A percentile compares a stretch with the other conserved stretches of the same genome.
phyloP scores from a whole-genome alignment of 176 grass and related monocot genomes.

The Secale cereale region DNA sequence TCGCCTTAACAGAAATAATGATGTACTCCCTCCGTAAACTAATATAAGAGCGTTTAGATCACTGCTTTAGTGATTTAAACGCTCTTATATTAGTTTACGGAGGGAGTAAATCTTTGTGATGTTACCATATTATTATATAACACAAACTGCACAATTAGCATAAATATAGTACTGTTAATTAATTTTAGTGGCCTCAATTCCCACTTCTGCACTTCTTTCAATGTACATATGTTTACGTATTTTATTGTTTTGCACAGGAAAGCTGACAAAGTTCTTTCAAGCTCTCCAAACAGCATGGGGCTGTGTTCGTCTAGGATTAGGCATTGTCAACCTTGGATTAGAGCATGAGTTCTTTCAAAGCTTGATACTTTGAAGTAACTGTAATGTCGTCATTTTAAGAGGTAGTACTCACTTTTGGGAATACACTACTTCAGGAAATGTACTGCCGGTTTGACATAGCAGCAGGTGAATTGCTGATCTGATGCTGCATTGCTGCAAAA shows the following conservation, averaged over 20 bases:
- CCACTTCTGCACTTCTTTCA: neutral
- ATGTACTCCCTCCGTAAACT: too few species aligned
- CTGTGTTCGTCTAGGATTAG: slow-evolving; percentile 57
- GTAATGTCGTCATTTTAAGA: slow-evolving; percentile 15
- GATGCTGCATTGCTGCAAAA: slow-evolving; percentile 10
- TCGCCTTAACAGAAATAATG: neutral
- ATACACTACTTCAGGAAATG: slow-evolving; percentile 22
- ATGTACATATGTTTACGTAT: slow-evolving; percentile 19
- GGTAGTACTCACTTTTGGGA: slow-evolving; percentile 28
- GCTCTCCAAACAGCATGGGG: slow-evolving; percentile 48
- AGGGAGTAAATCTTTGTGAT: neutral
- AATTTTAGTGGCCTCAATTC: neutral
- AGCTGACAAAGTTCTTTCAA: slow-evolving; percentile 40
- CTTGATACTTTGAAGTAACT: slow-evolving; percentile 64
- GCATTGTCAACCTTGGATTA: slow-evolving; percentile 60
- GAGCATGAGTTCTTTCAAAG: slow-evolving; percentile 71
- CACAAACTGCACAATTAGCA: slow-evolving; percentile 15
- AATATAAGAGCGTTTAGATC: too few species aligned
- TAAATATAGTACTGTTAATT: neutral
- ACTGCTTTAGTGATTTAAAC: too few species aligned
- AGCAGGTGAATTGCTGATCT: slow-evolving; percentile 9
- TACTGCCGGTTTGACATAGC: neutral
- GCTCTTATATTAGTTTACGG: too few species aligned
- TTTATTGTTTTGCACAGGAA: slow-evolving; percentile 64
- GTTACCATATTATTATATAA: neutral